Percentiles rank a stretch among this genome's conserved stretches.
phyloP scores from a whole-genome alignment of 2,329 filamentous ascomycete genomes.

The Fusarium protoensiforme region DNA sequence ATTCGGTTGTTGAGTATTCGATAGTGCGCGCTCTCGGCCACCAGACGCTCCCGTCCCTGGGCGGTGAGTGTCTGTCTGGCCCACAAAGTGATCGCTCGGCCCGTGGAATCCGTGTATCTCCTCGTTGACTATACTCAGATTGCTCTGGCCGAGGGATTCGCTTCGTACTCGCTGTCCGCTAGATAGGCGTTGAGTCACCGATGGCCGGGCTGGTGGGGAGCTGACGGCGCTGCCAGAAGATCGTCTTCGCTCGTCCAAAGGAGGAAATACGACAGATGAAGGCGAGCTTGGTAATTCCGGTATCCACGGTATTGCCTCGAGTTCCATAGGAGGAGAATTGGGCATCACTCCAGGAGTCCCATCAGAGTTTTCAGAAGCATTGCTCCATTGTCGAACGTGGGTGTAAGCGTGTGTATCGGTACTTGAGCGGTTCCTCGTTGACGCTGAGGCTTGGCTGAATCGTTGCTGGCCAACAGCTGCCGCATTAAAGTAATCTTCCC shows the following conservation, averaged over 20 bases:
- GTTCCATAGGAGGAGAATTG: conserved; percentile 44
- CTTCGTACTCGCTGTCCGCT: conserved; percentile 43
- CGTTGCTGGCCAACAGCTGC: conserved; percentile 15
- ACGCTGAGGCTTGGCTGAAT: conserved; percentile 35
- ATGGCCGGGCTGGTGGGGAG: conserved; percentile 35
- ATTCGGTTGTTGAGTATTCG: background rate
- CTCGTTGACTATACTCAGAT: conserved; percentile 52
- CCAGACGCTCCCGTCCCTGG: conserved; percentile 28
- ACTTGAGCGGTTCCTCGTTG: conserved; percentile 45
- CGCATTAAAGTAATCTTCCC: conserved; percentile 46
- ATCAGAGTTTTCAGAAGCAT: conserved; percentile 57
- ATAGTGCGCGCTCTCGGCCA: background rate
- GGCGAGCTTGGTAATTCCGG: conserved; percentile 51
- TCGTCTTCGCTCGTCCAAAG: conserved; percentile 40
- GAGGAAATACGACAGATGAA: conserved; percentile 26
- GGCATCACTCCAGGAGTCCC: conserved; percentile 42
- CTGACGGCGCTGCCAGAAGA: conserved; percentile 39
- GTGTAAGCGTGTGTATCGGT: conserved; percentile 52
- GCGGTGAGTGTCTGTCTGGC: conserved; percentile 51
- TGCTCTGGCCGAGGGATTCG: conserved; percentile 35
- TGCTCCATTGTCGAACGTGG: conserved; percentile 56
- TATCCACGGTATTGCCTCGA: conserved; percentile 49
- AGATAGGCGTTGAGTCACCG: conserved; percentile 39
- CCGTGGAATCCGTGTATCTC: conserved; percentile 63
- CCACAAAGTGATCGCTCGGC: conserved; percentile 50